These are phyloP conservation scores for Solanum rostratum DNA, from an alignment of 257 asterid species.

Conservation along the genomic window DNA sequence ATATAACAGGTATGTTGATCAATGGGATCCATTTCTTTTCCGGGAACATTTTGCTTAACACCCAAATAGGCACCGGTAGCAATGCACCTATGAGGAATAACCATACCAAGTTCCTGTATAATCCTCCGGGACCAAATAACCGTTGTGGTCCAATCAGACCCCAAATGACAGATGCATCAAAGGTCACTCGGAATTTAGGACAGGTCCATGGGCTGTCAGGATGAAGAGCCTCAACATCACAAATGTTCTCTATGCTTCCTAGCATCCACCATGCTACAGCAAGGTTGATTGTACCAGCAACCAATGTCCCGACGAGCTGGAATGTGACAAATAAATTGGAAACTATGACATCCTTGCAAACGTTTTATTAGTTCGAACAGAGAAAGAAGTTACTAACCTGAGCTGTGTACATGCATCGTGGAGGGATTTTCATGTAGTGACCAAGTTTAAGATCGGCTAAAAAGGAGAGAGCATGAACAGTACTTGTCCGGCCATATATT, in stretches of 20 bases:
- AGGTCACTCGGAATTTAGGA: conserved; percentile 72
- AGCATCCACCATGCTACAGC: conserved; percentile 92
- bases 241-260: conserved; percentile 65
- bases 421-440: conserved; percentile 96
- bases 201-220: conserved; percentile 95
- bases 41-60: conserved; percentile 63
- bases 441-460: conserved; percentile 90
- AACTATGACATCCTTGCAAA: background rate
- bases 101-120: conserved; percentile 84
- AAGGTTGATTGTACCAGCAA: conserved; percentile 69
- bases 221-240: conserved; percentile 63
- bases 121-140: conserved; percentile 62
- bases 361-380: background rate
- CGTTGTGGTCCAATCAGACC: conserved; percentile 75
- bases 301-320: conserved; percentile 65
- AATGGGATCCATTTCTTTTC: conserved; percentile 83
- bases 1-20: conserved; percentile 77
- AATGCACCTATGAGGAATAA: conserved; percentile 75
- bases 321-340: background rate
- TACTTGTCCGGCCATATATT: conserved; percentile 88
- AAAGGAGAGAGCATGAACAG: conserved; percentile 80
- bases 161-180: conserved; percentile 88
- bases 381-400: conserved; percentile 34
- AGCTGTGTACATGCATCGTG: conserved; percentile 77
- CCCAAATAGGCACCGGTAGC: conserved; percentile 82